phyloP scores from a whole-genome alignment of 345 rosid genomes.

The Linum lewisii region DNA sequence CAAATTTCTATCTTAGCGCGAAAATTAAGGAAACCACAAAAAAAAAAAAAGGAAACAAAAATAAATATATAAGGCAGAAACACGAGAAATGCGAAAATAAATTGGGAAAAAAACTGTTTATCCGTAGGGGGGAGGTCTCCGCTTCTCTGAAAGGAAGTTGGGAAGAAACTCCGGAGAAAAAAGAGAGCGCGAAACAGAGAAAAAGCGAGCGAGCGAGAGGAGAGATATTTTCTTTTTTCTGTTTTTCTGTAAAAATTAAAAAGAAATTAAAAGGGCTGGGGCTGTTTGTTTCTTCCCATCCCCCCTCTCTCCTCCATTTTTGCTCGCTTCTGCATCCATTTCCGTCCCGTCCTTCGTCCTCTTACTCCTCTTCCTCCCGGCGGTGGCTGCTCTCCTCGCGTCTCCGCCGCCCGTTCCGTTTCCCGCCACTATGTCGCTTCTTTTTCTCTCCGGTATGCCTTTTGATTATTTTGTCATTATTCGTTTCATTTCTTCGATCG shows the following conservation, averaged over 20 bases:
- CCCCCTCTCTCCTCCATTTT: not conserved
- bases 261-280: not conserved
- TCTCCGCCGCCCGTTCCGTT: not conserved
- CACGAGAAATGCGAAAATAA: not conserved
- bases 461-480: not conserved
- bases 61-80: no score
- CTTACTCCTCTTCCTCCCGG: not conserved
- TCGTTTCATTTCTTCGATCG: not conserved
- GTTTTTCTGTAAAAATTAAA: not conserved
- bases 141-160: not conserved
- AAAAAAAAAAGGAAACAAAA: not conserved
- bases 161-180: not conserved
- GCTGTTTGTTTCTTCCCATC: not conserved
- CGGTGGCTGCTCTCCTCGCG: not conserved
- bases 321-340: not conserved
- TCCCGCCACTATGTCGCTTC: not conserved
- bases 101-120: not conserved
- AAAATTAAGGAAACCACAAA: no score
- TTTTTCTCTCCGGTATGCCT: not conserved
- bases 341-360: not conserved
- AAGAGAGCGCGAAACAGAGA: no score
- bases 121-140: not conserved
- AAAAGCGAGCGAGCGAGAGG: no score
- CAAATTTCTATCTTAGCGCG: no score
- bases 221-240: not conserved